These are phyloP conservation scores for Boletus chippewaensis DNA, from an alignment of 1,284 basidiomycete genomes.

Conservation along the genomic window DNA sequence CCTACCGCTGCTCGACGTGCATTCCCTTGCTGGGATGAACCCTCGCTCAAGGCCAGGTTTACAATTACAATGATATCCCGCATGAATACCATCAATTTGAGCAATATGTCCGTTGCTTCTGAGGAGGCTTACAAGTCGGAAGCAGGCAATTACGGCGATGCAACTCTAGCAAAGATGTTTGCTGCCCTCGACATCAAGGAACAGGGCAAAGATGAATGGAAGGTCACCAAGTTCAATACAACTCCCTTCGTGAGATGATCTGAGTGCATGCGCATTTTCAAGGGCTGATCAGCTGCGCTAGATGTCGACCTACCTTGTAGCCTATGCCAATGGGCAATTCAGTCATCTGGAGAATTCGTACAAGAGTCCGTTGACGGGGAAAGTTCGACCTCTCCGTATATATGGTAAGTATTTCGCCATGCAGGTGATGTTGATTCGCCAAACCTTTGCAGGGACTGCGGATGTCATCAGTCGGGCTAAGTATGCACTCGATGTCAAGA, in stretches of 20 bases:
- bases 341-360: constrained; percentile 71
- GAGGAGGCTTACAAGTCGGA: constrained; percentile 42
- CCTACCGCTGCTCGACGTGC: constrained; percentile 81
- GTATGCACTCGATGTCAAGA: constrained; percentile 87
- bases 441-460: constrained; percentile 57
- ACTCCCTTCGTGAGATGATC: constrained; percentile 48
- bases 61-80: constrained; percentile 80
- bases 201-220: constrained; percentile 54
- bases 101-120: constrained; percentile 79
- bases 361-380: constrained; percentile 76
- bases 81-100: constrained; percentile 67
- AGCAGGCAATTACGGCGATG: constrained; percentile 26
- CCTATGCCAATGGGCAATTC: constrained; percentile 86
- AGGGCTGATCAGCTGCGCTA: constrained; percentile 15
- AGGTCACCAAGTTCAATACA: constrained; percentile 71
- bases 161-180: constrained; percentile 33
- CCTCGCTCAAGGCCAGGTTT: constrained; percentile 86
- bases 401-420: constrained; percentile 51
- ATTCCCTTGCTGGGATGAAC: constrained; percentile 93
- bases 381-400: constrained; percentile 77
- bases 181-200: constrained; percentile 32
- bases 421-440: not conserved
- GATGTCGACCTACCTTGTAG: constrained; percentile 91
- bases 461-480: constrained; percentile 80
- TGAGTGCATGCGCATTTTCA: not conserved